A percentile compares a stretch with the other conserved stretches of the same genome.
Conservation (phyloP, 768 basidiomycete genomes). For the Zangia roseola region DNA sequence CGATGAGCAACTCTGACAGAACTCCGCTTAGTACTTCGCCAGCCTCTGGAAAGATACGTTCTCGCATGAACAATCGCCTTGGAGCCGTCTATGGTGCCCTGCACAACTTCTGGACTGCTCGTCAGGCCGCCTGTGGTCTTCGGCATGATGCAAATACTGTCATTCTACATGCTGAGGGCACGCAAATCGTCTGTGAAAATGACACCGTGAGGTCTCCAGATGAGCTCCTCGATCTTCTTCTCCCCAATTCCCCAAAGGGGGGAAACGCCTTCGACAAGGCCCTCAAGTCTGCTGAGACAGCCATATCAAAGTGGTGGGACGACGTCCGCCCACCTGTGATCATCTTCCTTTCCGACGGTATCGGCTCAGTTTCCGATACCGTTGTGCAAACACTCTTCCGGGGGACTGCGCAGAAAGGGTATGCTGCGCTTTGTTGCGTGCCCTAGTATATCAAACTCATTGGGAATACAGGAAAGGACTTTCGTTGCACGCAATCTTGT, state of each 20-base stretch:
- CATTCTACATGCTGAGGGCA: constrained; percentile 40
- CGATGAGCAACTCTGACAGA: constrained; percentile 44
- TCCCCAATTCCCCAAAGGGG: constrained; percentile 33
- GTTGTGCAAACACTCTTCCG: constrained; percentile 38
- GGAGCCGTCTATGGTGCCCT: constrained; percentile 57
- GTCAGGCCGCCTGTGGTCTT: constrained; percentile 35
- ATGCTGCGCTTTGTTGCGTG: not conserved
- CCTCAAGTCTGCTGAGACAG: constrained; percentile 32
- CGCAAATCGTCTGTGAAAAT: constrained; percentile 35
- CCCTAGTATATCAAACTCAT: not conserved
- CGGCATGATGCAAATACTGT: constrained; percentile 56
- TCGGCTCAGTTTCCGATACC: constrained; percentile 36
- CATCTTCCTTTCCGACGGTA: constrained; percentile 59
- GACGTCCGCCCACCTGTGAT: constrained; percentile 47
- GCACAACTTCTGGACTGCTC: constrained; percentile 52
- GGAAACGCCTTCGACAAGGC: constrained; percentile 47
- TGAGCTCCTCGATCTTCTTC: constrained; percentile 41
- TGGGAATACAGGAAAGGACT: constrained; percentile 43
- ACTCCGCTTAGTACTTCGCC: constrained; percentile 41
- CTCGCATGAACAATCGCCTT: constrained; percentile 43
- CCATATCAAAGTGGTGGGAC: constrained; percentile 46
- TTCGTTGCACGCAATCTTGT: constrained; percentile 59
- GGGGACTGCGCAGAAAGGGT: constrained; percentile 42
- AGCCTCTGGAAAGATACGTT: constrained; percentile 30
- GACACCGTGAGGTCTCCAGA: constrained; percentile 44